phyloP scores from a whole-genome alignment of 2,329 filamentous ascomycete species.

The Colletotrichum kahawae region DNA sequence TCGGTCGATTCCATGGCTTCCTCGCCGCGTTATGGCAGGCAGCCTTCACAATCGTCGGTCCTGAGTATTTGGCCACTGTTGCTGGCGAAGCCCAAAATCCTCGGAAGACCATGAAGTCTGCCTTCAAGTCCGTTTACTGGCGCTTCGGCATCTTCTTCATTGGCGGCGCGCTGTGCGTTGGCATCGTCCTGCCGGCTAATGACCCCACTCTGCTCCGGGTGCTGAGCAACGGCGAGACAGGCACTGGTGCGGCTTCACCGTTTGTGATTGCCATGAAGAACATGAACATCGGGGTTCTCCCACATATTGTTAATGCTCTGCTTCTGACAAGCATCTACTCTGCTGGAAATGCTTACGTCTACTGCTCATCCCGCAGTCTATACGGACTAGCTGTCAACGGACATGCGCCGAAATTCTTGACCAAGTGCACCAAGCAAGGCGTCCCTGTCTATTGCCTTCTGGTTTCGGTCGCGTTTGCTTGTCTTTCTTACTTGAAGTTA shows the following conservation, averaged over 20 bases:
- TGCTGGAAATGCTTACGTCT: slow-evolving; percentile 62
- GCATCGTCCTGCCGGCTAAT: slow-evolving; percentile 70
- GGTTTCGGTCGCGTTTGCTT: background rate
- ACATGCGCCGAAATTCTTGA: slow-evolving; percentile 47
- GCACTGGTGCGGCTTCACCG: slow-evolving; percentile 61
- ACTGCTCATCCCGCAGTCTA: slow-evolving; percentile 59
- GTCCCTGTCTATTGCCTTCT: slow-evolving; percentile 16
- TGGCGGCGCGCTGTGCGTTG: slow-evolving; percentile 68
- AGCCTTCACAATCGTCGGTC: slow-evolving; percentile 67
- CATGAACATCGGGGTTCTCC: slow-evolving; percentile 56
- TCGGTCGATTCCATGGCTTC: slow-evolving; percentile 75
- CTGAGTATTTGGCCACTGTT: slow-evolving; percentile 72
- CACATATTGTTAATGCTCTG: slow-evolving; percentile 63
- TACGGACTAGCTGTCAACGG: slow-evolving; percentile 62
- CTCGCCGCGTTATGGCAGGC: slow-evolving; percentile 70
- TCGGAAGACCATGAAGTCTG: slow-evolving; percentile 66
- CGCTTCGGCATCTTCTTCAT: slow-evolving; percentile 76
- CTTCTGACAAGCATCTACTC: slow-evolving; percentile 59
- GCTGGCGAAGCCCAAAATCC: slow-evolving; percentile 73
- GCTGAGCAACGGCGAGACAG: slow-evolving; percentile 25
- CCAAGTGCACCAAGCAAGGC: slow-evolving; percentile 39
- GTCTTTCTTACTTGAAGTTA: slow-evolving; percentile 10
- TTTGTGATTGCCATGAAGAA: slow-evolving; percentile 68
- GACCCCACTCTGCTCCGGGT: background rate
- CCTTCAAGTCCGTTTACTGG: slow-evolving; percentile 77